Conservation (phyloP, 257 asterid genomes). For the Scutellaria minor region DNA sequence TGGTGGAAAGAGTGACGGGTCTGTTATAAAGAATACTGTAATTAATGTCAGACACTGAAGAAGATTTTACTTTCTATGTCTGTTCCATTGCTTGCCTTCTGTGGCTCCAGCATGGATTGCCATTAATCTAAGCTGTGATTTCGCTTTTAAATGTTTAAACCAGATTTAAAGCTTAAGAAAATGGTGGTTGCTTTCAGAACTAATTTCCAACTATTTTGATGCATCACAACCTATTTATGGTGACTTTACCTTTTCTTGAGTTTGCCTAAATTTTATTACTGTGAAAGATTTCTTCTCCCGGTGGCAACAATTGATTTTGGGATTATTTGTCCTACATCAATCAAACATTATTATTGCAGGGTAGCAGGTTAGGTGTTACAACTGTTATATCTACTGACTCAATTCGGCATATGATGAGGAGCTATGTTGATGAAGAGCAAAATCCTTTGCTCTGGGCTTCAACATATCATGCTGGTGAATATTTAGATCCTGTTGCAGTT, state of each 20-base stretch:
- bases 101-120: conserved; percentile 15
- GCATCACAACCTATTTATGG: not conserved
- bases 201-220: not conserved
- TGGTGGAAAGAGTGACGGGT: not conserved
- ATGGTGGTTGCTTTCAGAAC: conserved; percentile 20
- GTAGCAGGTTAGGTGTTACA: conserved; percentile 95
- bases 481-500: conserved; percentile 91
- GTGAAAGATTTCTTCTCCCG: not conserved
- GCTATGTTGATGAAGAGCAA: conserved; percentile 89
- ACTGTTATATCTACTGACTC: conserved; percentile 98
- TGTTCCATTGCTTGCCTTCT: conserved; percentile 7
- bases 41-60: not conserved
- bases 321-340: not conserved
- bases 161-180: not conserved
- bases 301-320: conserved; percentile 1
- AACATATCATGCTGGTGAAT: conserved; percentile 97
- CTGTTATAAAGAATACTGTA: conserved; percentile 3
- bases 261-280: not conserved
- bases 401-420: conserved; percentile 99
- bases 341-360: conserved; percentile 56
- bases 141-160: conserved; percentile 23
- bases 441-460: conserved; percentile 99
- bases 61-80: conserved; percentile 24
- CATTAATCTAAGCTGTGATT: conserved; percentile 15
- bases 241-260: not conserved